Evolutionary conservation across 129 eudicot species (phyloP).

Genomic region (Lactuca sativa): DNA sequence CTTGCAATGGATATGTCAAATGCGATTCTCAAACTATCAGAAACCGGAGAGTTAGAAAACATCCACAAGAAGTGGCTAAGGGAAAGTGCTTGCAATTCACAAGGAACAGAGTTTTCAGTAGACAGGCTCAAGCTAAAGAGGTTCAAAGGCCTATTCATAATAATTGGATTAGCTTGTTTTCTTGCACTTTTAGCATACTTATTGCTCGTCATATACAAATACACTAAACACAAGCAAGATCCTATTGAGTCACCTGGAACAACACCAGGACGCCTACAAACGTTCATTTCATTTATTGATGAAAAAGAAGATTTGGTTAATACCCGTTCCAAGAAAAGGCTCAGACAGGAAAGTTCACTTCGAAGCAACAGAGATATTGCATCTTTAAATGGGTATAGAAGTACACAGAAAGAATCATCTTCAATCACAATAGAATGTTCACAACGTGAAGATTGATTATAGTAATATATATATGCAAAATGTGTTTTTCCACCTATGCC

Average conservation of each 20-base stretch:
- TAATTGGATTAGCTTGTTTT: conserved; percentile 53
- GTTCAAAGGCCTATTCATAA: conserved; percentile 54
- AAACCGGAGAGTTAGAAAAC: conserved; percentile 66
- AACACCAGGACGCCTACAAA: conserved; percentile 33
- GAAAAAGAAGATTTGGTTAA: conserved; percentile 44
- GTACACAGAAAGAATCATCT: conserved; percentile 7
- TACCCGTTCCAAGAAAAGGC: conserved; percentile 38
- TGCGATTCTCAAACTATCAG: conserved; percentile 59
- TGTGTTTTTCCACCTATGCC: too few species aligned
- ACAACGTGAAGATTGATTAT: background rate
- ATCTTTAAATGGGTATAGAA: conserved; percentile 13
- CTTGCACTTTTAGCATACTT: conserved; percentile 50
- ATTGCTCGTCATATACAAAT: conserved; percentile 24
- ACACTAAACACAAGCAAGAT: conserved; percentile 29
- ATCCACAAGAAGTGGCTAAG: conserved; percentile 69
- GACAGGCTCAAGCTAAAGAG: conserved; percentile 56
- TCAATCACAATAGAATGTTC: background rate
- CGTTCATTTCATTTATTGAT: conserved; percentile 48
- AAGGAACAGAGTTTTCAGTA: conserved; percentile 39
- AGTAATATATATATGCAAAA: too few species aligned
- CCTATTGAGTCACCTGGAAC: conserved; percentile 20
- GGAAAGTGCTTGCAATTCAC: conserved; percentile 57
- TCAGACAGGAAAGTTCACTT: conserved; percentile 25
- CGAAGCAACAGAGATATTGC: conserved; percentile 11
- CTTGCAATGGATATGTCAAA: conserved; percentile 68